Evolutionary conservation across 345 rosid genomes (phyloP).

Genomic region (thale cress (Arabidopsis thaliana)): TAIR10.1 NC_003076.8:92001-92500

Average conservation of each 20-base stretch:
- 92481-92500: conserved; percentile 13
- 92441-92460: not conserved
- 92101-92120: conserved; percentile 57
- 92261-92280: conserved; percentile 86
- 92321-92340: not conserved
- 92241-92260: conserved; percentile 94
- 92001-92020: conserved; percentile 43
- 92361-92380: conserved; percentile 20
- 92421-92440: conserved; percentile 14
- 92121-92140: conserved; percentile 50
- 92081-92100: conserved; percentile 57
- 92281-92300: conserved; percentile 71
- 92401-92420: not conserved
- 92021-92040: conserved; percentile 49
- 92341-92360: conserved; percentile 7
- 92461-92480: not conserved
- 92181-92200: conserved; percentile 40
- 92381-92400: conserved; percentile 4
- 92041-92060: conserved; percentile 44
- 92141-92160: conserved; percentile 34
- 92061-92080: conserved; percentile 42
- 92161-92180: not conserved
- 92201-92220: conserved; percentile 75
- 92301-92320: conserved; percentile 63
- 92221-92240: conserved; percentile 77